Evolutionary conservation across 2,329 filamentous ascomycete genomes (phyloP), one percentile per base, ranked within the genome.

Genomic region (Hypoxylon sp.): DNA sequence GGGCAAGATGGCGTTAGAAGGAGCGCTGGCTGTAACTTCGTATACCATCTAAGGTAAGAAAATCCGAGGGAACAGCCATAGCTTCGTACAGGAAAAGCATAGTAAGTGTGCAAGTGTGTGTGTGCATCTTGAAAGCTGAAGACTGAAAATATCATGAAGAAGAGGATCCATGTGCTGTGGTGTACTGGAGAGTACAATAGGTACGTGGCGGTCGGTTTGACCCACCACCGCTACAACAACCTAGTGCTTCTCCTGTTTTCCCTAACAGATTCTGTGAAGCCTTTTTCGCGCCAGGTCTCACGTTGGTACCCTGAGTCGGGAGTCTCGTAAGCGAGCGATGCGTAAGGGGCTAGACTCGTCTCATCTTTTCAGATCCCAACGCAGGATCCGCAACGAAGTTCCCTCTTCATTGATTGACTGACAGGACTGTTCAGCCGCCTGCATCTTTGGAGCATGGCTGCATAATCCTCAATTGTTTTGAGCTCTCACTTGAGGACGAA

Each of bases 281-380:
- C 46, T 54, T n/a, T 46, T 63, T 51, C 44, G 51, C 49, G 51
- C 52, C 53, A 53, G 58, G 63, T 65, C 63, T 66, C 64, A 63
- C 57, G 30, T 53, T 59, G 42, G 35, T 46, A 51, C 54, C 55
- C 58, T 57, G 36, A 35, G 46, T 32, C 63, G 60, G 60, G 63
- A 61, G 32, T 48, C 48, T 19, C 12, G 37, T 51, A 61, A 48
- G 59, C 57, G 57, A 64, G 47, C 46, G 54, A 55, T 48, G 44
- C 51, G 45, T 54, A 63, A 56, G 53, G 51, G 61, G 51, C 43
- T 57, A 48, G 58, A 23, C 54, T 56, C 48, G 61, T 66, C 63
- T 67, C 64, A 64, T 52, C 52, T 56, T 47, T 50, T 47, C 46
- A 51, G 57, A 50, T 60, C 31, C 38, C 57, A 53, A 55, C 54